Conservation (phyloP, 2,329 filamentous ascomycete genomes). For the Aspergillus proliferans region DNA sequence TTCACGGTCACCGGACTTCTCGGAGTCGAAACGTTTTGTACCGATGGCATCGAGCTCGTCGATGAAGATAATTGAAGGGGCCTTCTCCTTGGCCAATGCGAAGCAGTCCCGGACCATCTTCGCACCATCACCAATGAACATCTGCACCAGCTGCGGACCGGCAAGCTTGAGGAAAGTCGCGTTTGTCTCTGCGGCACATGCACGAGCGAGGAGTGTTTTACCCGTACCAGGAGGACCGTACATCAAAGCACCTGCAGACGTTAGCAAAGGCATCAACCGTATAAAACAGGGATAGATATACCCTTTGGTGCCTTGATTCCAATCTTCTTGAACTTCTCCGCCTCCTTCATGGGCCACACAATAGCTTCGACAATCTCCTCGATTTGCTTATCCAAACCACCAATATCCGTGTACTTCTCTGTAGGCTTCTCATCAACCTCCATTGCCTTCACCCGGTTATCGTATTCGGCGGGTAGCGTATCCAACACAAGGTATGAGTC, state of each 20-base stretch:
- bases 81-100: slow-evolving; percentile 96
- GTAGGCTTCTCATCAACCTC: slow-evolving; percentile 99
- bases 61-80: slow-evolving; percentile 98
- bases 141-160: slow-evolving; percentile 94
- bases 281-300: slow-evolving; percentile 40
- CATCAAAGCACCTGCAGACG: slow-evolving; percentile 76
- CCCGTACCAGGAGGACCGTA: slow-evolving; percentile 62
- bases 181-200: slow-evolving; percentile 95
- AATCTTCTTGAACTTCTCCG: slow-evolving; percentile 98
- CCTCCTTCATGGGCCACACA: slow-evolving; percentile 99
- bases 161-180: slow-evolving; percentile 98
- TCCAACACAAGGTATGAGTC: slow-evolving; percentile 97
- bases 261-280: neutral
- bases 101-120: slow-evolving; percentile 98
- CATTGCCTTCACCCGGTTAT: slow-evolving; percentile 99
- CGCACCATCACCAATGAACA: slow-evolving; percentile 98
- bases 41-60: slow-evolving; percentile 98
- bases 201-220: slow-evolving; percentile 66
- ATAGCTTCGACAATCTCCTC: slow-evolving; percentile 97
- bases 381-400: slow-evolving; percentile 97
- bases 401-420: slow-evolving; percentile 97
- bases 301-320: slow-evolving; percentile 99
- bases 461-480: slow-evolving; percentile 94
- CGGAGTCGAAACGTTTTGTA: slow-evolving; percentile 96
- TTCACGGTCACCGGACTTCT: slow-evolving; percentile 95